Conservation (phyloP, 805 yeast species). For the Yamadazyma endophytica region DNA sequence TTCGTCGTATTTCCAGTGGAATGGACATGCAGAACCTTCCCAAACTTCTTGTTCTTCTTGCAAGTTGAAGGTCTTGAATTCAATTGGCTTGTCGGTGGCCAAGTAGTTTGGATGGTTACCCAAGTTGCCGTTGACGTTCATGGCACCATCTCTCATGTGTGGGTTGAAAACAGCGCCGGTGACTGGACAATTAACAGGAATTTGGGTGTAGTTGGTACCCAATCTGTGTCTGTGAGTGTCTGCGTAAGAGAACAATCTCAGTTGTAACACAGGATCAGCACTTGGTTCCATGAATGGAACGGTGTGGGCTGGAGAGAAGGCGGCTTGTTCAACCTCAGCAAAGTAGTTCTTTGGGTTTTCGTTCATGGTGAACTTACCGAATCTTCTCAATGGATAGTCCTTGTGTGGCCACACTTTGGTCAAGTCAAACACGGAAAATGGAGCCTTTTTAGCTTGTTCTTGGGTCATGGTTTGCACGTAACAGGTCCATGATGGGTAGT, state of each 20-base stretch:
- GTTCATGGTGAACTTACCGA: slow-evolving; percentile 75
- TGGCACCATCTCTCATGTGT: slow-evolving; percentile 78
- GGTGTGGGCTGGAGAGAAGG: slow-evolving; percentile 69
- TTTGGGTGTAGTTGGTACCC: slow-evolving; percentile 72
- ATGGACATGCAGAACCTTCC: slow-evolving; percentile 78
- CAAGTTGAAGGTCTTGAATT: slow-evolving; percentile 40
- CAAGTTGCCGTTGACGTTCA: slow-evolving; percentile 58
- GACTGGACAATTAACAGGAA: slow-evolving; percentile 86
- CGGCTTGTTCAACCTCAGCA: slow-evolving; percentile 62
- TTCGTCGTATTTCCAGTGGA: slow-evolving; percentile 76
- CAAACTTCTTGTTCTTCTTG: slow-evolving; percentile 75
- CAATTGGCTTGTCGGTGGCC: slow-evolving; percentile 50
- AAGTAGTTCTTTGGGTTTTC: slow-evolving; percentile 84
- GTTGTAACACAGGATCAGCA: slow-evolving; percentile 74
- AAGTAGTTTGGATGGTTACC: slow-evolving; percentile 77
- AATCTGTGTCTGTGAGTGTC: slow-evolving; percentile 77
- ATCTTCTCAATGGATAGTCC: slow-evolving; percentile 80
- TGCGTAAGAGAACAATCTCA: slow-evolving; percentile 70
- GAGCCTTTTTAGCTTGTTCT: slow-evolving; percentile 68
- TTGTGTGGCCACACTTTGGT: slow-evolving; percentile 92
- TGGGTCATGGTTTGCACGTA: slow-evolving; percentile 85
- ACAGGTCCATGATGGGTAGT: slow-evolving; percentile 79
- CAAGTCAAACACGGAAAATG: slow-evolving; percentile 82
- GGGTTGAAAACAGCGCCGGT: slow-evolving; percentile 50
- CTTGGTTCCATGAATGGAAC: slow-evolving; percentile 75